phyloP scores from a whole-genome alignment of 495 filamentous ascomycete genomes.

The Glutinoglossum americanum region DNA sequence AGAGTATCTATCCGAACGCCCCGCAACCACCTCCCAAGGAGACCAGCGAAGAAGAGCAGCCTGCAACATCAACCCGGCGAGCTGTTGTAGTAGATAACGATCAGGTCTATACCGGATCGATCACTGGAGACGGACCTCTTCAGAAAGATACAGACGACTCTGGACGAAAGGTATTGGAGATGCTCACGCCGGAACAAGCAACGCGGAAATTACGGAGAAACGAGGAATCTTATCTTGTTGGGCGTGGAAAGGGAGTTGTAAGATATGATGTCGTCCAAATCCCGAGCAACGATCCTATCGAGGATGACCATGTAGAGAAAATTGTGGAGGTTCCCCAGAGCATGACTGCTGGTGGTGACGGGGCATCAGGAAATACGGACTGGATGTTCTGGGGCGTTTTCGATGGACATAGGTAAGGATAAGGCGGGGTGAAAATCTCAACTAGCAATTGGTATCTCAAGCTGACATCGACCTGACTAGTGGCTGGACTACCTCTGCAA shows the following conservation, averaged over 20 bases:
- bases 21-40: conserved; percentile 11
- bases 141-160: conserved; percentile 65
- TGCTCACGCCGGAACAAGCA: conserved; percentile 90
- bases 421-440: not conserved
- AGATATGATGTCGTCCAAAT: conserved; percentile 92
- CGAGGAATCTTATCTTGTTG: conserved; percentile 81
- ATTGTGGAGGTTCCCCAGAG: conserved; percentile 66
- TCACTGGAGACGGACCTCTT: conserved; percentile 62
- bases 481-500: conserved; percentile 96
- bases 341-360: conserved; percentile 27
- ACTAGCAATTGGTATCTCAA: not conserved
- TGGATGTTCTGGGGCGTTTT: conserved; percentile 99
- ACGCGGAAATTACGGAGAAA: conserved; percentile 70
- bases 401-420: conserved; percentile 70
- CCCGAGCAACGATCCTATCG: conserved; percentile 90
- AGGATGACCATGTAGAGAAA: conserved; percentile 95
- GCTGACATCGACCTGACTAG: conserved; percentile 19
- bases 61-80: conserved; percentile 10
- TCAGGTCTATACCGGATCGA: conserved; percentile 59
- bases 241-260: conserved; percentile 73
- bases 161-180: conserved; percentile 68
- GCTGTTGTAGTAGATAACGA: conserved; percentile 65
- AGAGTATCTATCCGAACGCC: conserved; percentile 9
- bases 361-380: conserved; percentile 43
- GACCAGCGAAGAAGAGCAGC: not conserved